Conservation (phyloP, 1,284 basidiomycete species). For the Cystobasidium slooffiae region DNA sequence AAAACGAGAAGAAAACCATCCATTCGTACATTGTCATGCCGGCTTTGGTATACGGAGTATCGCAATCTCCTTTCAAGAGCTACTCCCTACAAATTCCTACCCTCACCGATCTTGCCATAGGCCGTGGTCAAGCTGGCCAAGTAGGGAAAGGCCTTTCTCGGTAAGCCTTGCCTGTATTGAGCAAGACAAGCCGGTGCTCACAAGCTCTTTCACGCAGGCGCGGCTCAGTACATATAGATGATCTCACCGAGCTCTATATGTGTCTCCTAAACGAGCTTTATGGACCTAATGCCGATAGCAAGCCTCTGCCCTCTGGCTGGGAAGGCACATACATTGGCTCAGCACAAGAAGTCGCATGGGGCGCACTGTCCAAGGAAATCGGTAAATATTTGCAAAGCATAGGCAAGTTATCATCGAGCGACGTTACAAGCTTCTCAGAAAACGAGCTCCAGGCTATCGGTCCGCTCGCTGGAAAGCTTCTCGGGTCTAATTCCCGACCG, state of each 20-base stretch:
- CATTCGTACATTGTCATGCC: constrained; percentile 15
- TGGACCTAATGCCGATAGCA: neutral
- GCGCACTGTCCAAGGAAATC: constrained; percentile 7
- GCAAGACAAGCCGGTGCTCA: too few species aligned
- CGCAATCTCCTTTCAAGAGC: constrained; percentile 11
- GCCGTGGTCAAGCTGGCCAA: constrained; percentile 9
- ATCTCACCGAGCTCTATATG: constrained; percentile 6
- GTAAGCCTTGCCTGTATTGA: neutral
- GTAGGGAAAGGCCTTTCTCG: constrained; percentile 9
- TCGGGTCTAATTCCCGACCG: neutral
- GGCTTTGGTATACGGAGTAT: constrained; percentile 9
- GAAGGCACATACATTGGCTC: constrained; percentile 7
- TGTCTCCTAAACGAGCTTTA: constrained; percentile 2
- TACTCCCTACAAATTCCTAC: constrained; percentile 4
- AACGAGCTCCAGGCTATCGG: constrained; percentile 11
- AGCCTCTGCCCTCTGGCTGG: constrained; percentile 4
- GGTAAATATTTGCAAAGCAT: constrained; percentile 1
- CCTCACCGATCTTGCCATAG: neutral
- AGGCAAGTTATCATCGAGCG: neutral
- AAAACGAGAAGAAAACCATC: constrained; percentile 8
- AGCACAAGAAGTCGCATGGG: constrained; percentile 9
- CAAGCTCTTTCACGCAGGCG: neutral
- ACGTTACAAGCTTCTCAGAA: constrained; percentile 8
- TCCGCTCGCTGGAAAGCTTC: neutral
- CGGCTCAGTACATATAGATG: constrained; percentile 11